Conservation (phyloP, 306 rosid genomes). For the Citrullus mucosospermus region DNA sequence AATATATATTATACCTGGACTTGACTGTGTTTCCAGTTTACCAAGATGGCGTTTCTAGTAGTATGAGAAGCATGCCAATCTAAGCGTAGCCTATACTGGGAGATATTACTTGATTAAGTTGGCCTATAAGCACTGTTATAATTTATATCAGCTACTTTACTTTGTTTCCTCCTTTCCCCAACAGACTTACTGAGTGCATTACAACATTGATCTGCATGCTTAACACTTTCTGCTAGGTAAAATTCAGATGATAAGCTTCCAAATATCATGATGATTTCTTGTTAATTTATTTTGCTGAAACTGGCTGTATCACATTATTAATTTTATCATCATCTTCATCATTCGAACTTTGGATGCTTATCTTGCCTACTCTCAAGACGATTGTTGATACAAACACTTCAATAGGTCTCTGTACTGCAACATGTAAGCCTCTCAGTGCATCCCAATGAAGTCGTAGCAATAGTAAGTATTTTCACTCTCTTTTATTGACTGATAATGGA, state of each 20-base stretch:
- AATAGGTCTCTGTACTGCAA: conserved; percentile 71
- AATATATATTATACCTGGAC: neutral
- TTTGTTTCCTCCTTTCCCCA: neutral
- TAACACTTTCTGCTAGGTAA: neutral
- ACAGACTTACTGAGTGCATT: neutral
- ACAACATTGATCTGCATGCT: neutral
- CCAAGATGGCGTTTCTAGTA: neutral
- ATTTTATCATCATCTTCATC: neutral
- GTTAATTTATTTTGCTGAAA: neutral
- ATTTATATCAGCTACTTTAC: neutral
- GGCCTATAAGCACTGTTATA: neutral
- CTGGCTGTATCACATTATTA: neutral
- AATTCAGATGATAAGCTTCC: neutral
- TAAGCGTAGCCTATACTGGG: neutral
- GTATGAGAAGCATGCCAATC: neutral
- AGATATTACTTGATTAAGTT: neutral
- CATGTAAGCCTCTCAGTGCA: conserved; percentile 51
- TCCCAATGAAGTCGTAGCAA: conserved; percentile 85
- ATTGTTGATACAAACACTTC: conserved; percentile 15
- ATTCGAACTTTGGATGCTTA: neutral
- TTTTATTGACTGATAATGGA: conserved; percentile 3
- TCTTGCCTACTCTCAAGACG: conserved; percentile 16
- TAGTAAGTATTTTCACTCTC: conserved; percentile 46
- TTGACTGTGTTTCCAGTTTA: neutral
- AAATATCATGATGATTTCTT: neutral